A percentile compares a stretch with the other conserved stretches of the same genome.
These are phyloP conservation scores for Diaporthe aspalathi DNA, from an alignment of 2,329 filamentous ascomycete genomes.

Conservation along the genomic window DNA sequence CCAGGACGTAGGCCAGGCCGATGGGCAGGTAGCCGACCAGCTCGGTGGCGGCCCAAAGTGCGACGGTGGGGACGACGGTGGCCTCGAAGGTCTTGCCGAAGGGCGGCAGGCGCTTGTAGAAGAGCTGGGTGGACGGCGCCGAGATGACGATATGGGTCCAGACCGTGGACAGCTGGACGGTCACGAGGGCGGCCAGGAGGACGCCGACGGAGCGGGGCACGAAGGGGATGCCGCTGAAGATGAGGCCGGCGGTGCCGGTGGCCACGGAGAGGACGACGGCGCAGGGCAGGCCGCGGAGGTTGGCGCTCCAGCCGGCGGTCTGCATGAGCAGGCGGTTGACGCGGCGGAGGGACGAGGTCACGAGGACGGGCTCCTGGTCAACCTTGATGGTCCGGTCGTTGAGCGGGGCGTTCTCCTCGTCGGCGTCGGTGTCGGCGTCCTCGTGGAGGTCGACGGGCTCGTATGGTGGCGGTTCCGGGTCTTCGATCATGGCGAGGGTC, in stretches of 20 bases:
- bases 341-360: slow-evolving; percentile 64
- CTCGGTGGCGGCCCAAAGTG: slow-evolving; percentile 69
- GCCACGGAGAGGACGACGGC: slow-evolving; percentile 53
- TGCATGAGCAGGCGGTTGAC: slow-evolving; percentile 67
- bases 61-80: slow-evolving; percentile 74
- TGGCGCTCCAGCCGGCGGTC: slow-evolving; percentile 71
- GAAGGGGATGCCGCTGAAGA: slow-evolving; percentile 57
- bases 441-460: slow-evolving; percentile 61
- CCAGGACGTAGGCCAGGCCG: slow-evolving; percentile 58
- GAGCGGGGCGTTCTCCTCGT: slow-evolving; percentile 49
- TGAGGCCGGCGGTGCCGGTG: slow-evolving; percentile 52
- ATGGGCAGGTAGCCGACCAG: slow-evolving; percentile 60
- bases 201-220: slow-evolving; percentile 60
- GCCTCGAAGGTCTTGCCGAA: slow-evolving; percentile 73
- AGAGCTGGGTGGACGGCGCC: slow-evolving; percentile 69
- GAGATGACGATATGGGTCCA: slow-evolving; percentile 93
- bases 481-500: slow-evolving; percentile 68
- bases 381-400: slow-evolving; percentile 50
- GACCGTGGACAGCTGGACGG: slow-evolving; percentile 76
- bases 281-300: slow-evolving; percentile 76
- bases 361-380: slow-evolving; percentile 50
- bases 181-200: slow-evolving; percentile 68
- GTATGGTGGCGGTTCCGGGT: slow-evolving; percentile 67
- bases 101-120: slow-evolving; percentile 76
- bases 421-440: slow-evolving; percentile 47